A percentile compares a stretch with the other conserved stretches of the same genome.
Evolutionary conservation across 345 rosid genomes (phyloP).

Genomic region (Dipteronia sinensis): DNA sequence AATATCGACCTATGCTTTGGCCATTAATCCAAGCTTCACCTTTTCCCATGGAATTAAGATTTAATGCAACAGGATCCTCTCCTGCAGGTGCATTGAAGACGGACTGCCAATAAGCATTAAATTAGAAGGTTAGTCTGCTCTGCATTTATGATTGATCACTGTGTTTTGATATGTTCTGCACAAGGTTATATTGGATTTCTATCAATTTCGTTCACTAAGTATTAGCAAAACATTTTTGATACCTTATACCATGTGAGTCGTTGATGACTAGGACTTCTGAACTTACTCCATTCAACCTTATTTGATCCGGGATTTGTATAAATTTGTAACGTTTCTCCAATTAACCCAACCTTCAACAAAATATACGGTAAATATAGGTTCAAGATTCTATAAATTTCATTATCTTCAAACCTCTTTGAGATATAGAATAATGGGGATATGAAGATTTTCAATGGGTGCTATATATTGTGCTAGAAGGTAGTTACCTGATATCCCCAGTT

Average conservation of each 20-base stretch:
- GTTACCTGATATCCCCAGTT: slow-evolving; percentile 67
- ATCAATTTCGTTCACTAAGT: neutral
- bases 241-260: slow-evolving; percentile 68
- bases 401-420: neutral
- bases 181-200: neutral
- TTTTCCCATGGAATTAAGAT: slow-evolving; percentile 67
- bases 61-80: slow-evolving; percentile 50
- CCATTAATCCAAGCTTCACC: slow-evolving; percentile 75
- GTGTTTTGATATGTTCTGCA: neutral
- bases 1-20: slow-evolving; percentile 61
- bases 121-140: neutral
- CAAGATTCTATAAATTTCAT: neutral
- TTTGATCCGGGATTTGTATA: slow-evolving; percentile 32
- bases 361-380: neutral
- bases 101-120: slow-evolving; percentile 38
- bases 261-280: slow-evolving; percentile 24
- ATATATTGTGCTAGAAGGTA: neutral
- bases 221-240: slow-evolving; percentile 12
- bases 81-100: slow-evolving; percentile 48
- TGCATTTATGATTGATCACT: neutral
- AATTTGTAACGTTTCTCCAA: slow-evolving; percentile 47
- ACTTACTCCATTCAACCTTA: slow-evolving; percentile 39
- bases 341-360: slow-evolving; percentile 46
- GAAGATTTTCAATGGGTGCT: neutral
- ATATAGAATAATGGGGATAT: neutral